Evolutionary conservation across 495 filamentous ascomycete species (phyloP).

Genomic region (Mytilinidion resinicola): DNA sequence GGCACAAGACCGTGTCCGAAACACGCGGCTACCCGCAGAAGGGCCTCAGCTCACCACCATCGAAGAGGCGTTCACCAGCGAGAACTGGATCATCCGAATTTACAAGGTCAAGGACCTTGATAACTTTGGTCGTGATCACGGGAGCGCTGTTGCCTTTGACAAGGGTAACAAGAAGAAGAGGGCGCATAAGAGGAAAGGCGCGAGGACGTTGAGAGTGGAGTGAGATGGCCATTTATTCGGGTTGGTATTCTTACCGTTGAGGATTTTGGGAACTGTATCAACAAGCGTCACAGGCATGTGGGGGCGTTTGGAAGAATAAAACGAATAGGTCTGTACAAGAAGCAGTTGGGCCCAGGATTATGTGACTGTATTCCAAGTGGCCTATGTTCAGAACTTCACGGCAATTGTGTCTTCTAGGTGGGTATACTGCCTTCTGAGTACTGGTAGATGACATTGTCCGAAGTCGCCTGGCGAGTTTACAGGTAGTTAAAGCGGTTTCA

Average conservation of each 20-base stretch:
- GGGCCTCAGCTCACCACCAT: conserved; percentile 81
- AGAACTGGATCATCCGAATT: conserved; percentile 99
- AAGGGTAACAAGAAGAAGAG: conserved; percentile 93
- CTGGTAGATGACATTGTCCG: too few relatives aligned
- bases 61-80: conserved; percentile 96
- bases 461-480: too few relatives aligned
- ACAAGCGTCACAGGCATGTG: background rate
- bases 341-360: background rate
- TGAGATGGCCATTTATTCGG: conserved; percentile 39
- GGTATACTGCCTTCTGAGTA: too few relatives aligned
- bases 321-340: background rate
- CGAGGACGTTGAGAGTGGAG: conserved; percentile 76
- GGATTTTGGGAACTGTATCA: conserved; percentile 3
- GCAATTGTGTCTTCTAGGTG: too few relatives aligned
- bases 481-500: too few relatives aligned
- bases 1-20: conserved; percentile 85
- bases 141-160: conserved; percentile 77
- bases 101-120: conserved; percentile 99
- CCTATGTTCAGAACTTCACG: too few relatives aligned
- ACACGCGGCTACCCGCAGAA: conserved; percentile 70
- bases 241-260: background rate
- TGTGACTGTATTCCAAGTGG: too few relatives aligned
- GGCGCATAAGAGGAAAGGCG: conserved; percentile 67
- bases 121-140: conserved; percentile 88
- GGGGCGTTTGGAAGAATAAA: background rate